These are phyloP conservation scores for Alnus rubra DNA, from an alignment of 306 rosid species.

Conservation along the genomic window DNA sequence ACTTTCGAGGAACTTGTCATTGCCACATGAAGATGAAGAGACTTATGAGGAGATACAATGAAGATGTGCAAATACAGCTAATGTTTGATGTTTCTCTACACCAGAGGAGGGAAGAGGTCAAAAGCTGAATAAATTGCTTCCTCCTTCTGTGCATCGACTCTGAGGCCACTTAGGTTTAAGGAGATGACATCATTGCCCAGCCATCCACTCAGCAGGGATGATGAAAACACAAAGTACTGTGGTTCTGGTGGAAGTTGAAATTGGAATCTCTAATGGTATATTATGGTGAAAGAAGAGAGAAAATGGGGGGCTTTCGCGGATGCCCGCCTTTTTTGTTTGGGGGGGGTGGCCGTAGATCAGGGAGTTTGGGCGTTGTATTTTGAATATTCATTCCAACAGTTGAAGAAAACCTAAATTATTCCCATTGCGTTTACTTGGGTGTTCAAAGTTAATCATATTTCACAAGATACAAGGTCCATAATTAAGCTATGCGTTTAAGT, in stretches of 20 bases:
- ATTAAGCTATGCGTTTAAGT: not conserved
- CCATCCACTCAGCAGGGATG: not conserved
- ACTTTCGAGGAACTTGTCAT: conserved; percentile 34
- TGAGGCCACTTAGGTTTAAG: not conserved
- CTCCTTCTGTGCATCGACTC: not conserved
- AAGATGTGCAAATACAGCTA: conserved; percentile 13
- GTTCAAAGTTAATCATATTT: not conserved
- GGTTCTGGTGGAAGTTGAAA: conserved; percentile 3
- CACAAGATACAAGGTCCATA: not conserved
- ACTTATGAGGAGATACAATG: conserved; percentile 49
- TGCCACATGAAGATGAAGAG: conserved; percentile 45
- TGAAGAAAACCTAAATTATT: not conserved
- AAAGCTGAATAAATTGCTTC: not conserved
- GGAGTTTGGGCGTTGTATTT: not conserved
- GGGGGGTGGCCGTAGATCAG: too few species aligned
- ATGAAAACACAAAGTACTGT: not conserved
- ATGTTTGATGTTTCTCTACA: conserved; percentile 1
- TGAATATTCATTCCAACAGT: not conserved
- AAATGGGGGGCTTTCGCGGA: not conserved
- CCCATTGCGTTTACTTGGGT: not conserved
- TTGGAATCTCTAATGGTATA: not conserved
- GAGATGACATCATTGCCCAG: not conserved
- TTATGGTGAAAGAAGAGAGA: not conserved
- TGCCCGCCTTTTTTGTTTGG: not conserved
- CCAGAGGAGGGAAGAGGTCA: not conserved